Base-by-base conservation (phyloP, 106 monocot genomes). In the Platanthera guangdongensis region DNA sequence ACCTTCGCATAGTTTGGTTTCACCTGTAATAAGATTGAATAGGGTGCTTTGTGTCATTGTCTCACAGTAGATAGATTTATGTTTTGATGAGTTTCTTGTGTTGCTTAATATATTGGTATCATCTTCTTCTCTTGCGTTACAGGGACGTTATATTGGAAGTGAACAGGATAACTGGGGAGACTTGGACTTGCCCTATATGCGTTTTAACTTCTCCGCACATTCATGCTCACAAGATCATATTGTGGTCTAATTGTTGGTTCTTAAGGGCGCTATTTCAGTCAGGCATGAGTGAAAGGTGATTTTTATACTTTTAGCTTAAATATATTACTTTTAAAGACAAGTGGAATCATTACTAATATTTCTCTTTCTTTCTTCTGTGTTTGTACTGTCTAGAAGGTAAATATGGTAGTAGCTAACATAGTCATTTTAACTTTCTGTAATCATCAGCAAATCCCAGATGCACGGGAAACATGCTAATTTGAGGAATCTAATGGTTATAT, bases 251-350 rank as follows among this genome's bases (percentile, higher is more conserved):
- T 28, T 87, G 91, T 60, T 76, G 85, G 68, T 97, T 93, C 75
- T 47, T 93, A 47, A 88, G 81, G 5, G 93, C 87, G 78, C 74
- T 93, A 25, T 91, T 93, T 75, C 79, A 63, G 25, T 93, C 93
- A 12, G 93, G 93, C 74, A 97, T 97, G 96, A 86, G 84, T 71
- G 95, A 96, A 59, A 96, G 95, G 95, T 91, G 54, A 83, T 51
- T 46, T 45, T 71, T 77, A 3, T 45, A 14, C 63, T 63, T 63
- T 63, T 63, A 1, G 22, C 39, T 13, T 25, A 25, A 39, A 39
- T 67, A 12, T 39, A 32, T 67, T 11, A 32, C 67, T 10, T 60
- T 60, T 60, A 14, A 55, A 55, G 55, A 55, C n/a, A 15, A 55
- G 13, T 55, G 14, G 55, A 13, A 14, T 55, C 55, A 55, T 18